Base-by-base conservation (phyloP, 2,329 filamentous ascomycete genomes). In the Acarospora socialis region DNA sequence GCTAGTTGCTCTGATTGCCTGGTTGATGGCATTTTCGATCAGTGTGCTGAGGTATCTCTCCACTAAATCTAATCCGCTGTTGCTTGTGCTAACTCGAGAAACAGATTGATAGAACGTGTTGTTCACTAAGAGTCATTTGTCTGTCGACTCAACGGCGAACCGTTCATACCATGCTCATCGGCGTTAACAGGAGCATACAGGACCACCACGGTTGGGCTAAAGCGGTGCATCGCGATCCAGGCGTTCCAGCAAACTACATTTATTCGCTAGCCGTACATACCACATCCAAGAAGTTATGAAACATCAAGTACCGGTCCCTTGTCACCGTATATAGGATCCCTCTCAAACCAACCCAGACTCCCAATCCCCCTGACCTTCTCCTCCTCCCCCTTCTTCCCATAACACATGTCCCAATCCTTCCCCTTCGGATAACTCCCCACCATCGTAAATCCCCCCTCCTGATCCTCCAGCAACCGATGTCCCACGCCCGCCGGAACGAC, bases 11-110 rank as follows among this genome's bases (percentile, higher is more conserved):
- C 64, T 94, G 36, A 65, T 92, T 38, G 77, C 82, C n/a, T 95
- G 87, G 87, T 69, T 87, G 38, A 67, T 79, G 53, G 94, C 83
- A 14, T 92, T 95, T 57, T 73, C 78, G 30, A 77, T 94, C 36
- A 93, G 83, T 55, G 73, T 84, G 37, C 77, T 84, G 49, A 70
- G 79, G 65, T 68, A 55, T 19, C 28, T 26, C 18, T 6, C 32
- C n/a, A 16, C n/a, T 6, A n/a, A n/a, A 16, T 16, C 8, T 16
- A 29, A 16, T n/a, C 12, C 24, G 15, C 37, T 41, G 33, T 51
- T 59, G 40, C 60, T 36, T 19, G 23, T 27, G 18, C 18, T 10
- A 34, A 7, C 26, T 19, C 29, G 35, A 59, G 55, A 41, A 52
- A 19, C 30, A 59, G 56, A 40, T 61, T 74, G 21, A 71, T 77